Conservation (phyloP, 345 rosid species). For the Citrus medica region DNA sequence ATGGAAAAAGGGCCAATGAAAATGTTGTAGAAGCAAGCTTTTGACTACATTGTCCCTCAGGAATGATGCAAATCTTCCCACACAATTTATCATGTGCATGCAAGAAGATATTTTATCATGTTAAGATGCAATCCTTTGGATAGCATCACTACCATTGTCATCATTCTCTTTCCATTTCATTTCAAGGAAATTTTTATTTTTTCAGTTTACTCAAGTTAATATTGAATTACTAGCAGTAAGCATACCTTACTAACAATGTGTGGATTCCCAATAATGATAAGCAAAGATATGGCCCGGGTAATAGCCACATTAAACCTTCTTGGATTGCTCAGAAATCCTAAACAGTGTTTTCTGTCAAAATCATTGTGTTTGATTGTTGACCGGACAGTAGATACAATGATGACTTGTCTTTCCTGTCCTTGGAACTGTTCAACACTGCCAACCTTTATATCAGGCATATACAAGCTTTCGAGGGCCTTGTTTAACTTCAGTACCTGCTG, state of each 20-base stretch:
- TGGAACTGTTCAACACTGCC: conserved; percentile 98
- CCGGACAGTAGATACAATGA: conserved; percentile 81
- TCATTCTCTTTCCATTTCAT: neutral
- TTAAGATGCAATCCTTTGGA: neutral
- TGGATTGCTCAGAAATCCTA: conserved; percentile 85
- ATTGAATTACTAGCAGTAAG: neutral
- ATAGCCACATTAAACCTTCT: conserved; percentile 88
- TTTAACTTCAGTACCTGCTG: conserved; percentile 84
- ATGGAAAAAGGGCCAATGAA: neutral
- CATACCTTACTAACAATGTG: conserved; percentile 76
- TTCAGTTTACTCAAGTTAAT: neutral
- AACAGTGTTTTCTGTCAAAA: conserved; percentile 59
- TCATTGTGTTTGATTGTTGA: conserved; percentile 80
- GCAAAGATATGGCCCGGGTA: conserved; percentile 78
- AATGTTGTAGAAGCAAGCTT: neutral
- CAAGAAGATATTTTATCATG: neutral
- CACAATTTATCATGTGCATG: neutral
- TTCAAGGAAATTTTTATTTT: neutral
- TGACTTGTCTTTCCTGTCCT: conserved; percentile 86
- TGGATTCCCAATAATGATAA: conserved; percentile 76
- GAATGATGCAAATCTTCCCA: neutral
- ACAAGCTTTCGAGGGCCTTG: conserved; percentile 60
- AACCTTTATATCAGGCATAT: conserved; percentile 64
- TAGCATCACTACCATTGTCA: neutral
- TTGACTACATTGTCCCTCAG: neutral